phyloP scores from a whole-genome alignment of 306 rosid species.

The Begonia masoniana region DNA sequence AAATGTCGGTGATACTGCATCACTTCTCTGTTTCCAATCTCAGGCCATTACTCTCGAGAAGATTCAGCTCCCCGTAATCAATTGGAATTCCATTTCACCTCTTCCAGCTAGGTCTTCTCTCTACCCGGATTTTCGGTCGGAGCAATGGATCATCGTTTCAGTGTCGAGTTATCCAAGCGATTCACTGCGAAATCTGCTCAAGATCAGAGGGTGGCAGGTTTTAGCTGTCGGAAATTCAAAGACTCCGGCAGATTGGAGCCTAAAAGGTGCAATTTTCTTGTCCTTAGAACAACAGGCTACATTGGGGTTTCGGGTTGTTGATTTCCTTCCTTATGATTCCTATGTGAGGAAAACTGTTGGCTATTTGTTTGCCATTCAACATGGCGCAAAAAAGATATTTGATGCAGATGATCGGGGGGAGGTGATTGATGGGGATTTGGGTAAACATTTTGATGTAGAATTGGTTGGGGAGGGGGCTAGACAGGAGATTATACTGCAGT shows the following conservation, averaged over 20 bases:
- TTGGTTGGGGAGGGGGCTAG: constrained; percentile 79
- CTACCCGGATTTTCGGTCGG: constrained; percentile 52
- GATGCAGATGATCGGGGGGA: constrained; percentile 94
- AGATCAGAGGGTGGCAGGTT: constrained; percentile 81
- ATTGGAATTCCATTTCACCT: constrained; percentile 37
- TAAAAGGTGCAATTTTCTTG: constrained; percentile 84
- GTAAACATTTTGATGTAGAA: constrained; percentile 84
- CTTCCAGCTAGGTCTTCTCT: constrained; percentile 42
- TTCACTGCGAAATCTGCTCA: constrained; percentile 50
- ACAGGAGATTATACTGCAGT: constrained; percentile 72
- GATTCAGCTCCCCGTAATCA: constrained; percentile 53
- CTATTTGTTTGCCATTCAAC: constrained; percentile 87
- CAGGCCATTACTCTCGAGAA: constrained; percentile 46
- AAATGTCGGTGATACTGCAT: constrained; percentile 58
- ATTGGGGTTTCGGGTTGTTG: constrained; percentile 78
- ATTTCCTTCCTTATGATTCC: constrained; percentile 75
- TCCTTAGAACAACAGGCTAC: constrained; percentile 73
- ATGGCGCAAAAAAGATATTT: constrained; percentile 81
- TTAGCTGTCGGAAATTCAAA: constrained; percentile 61
- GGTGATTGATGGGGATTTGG: constrained; percentile 73
- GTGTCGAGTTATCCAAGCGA: constrained; percentile 67
- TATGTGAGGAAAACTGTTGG: constrained; percentile 87
- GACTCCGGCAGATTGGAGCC: constrained; percentile 81
- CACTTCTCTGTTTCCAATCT: constrained; percentile 73
- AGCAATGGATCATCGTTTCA: constrained; percentile 80